phyloP scores from a whole-genome alignment of 129 eudicot genomes.

The Pseudognaphalium luteoalbum region DNA sequence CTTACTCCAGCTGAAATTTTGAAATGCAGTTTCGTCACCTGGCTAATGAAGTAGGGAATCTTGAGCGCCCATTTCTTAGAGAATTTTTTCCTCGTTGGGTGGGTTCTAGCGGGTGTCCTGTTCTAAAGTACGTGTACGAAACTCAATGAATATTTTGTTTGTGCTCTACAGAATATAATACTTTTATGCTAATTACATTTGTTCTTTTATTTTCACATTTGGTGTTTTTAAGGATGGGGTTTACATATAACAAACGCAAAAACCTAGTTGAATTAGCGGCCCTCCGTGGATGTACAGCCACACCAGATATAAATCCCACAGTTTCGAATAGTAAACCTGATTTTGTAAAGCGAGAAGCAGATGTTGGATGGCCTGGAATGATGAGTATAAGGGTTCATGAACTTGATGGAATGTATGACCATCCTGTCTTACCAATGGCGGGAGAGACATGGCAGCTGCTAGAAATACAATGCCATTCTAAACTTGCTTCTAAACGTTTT shows the following conservation, averaged over 20 bases:
- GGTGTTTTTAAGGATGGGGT: constrained; percentile 73
- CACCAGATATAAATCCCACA: constrained; percentile 46
- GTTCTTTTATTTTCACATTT: constrained; percentile 18
- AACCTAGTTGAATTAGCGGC: constrained; percentile 86
- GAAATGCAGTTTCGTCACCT: constrained; percentile 83
- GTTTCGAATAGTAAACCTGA: constrained; percentile 49
- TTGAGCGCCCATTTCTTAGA: constrained; percentile 96
- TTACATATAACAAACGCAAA: constrained; percentile 86
- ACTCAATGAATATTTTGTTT: neutral
- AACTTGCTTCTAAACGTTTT: constrained; percentile 83
- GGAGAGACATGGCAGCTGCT: constrained; percentile 95
- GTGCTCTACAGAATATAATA: neutral
- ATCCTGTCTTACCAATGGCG: constrained; percentile 94
- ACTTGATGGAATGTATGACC: constrained; percentile 99
- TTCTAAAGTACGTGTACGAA: constrained; percentile 59
- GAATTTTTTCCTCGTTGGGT: constrained; percentile 98
- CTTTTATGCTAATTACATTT: constrained; percentile 34
- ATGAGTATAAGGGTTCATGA: constrained; percentile 97
- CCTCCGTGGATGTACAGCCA: constrained; percentile 79
- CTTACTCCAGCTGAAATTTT: neutral
- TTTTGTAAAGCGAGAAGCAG: constrained; percentile 70
- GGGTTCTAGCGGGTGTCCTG: constrained; percentile 93
- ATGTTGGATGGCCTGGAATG: constrained; percentile 97
- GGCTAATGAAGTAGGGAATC: constrained; percentile 95
- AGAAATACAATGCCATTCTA: constrained; percentile 96